Evolutionary conservation across 495 filamentous ascomycete genomes (phyloP), one percentile per base, ranked within the genome.

Genomic region (Aspergillus nidulans): DNA sequence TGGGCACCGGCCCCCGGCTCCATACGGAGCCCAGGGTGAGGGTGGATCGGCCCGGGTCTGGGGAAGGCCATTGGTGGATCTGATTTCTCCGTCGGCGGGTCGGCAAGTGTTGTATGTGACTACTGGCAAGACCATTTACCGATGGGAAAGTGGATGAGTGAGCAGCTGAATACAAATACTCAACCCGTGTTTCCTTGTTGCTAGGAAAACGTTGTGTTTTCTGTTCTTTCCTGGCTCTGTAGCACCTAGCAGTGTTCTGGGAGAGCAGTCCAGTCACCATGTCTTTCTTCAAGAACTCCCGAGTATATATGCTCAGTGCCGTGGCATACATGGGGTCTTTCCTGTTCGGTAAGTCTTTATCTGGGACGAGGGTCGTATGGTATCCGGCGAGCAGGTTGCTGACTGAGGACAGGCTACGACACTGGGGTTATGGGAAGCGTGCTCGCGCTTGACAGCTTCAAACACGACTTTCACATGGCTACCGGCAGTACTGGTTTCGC

Each of bases 391-490:
- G 4, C 13, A 19, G n/a, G n/a, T 28, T 28, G 26, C 8, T 34
- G 4, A 34, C 15, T 34, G 30, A n/a, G n/a, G n/a, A 18, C 51
- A 77, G 73, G 72, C 26, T 79, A 77, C 67, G 81, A 85, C 59
- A 84, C 81, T 6, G 80, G 80, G 62, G 79, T 84, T 4, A 81
- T 84, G 72, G 77, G 82, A 48, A 75, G 73, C 50, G 78, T 84
- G 23, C 70, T 84, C 16, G 76, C 79, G 12, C 65, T 84, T 13
- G 64, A 66, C 13, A 75, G 74, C 47, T 84, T 84, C 75, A 78
- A 82, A 56, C 64, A 69, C 28, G 80, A 83, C 62, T 83, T 84
- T 58, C 69, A 72, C 25, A 68, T 80, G 18, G 72, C 73, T 7
- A 45, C 55, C 0, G 64, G 46, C 26, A 49, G 55, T 1, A 56